A percentile compares a stretch with the other conserved stretches of the same genome.
These are phyloP conservation scores for Fusarium sp. DNA, from an alignment of 2,329 filamentous ascomycete genomes.

Conservation along the genomic window DNA sequence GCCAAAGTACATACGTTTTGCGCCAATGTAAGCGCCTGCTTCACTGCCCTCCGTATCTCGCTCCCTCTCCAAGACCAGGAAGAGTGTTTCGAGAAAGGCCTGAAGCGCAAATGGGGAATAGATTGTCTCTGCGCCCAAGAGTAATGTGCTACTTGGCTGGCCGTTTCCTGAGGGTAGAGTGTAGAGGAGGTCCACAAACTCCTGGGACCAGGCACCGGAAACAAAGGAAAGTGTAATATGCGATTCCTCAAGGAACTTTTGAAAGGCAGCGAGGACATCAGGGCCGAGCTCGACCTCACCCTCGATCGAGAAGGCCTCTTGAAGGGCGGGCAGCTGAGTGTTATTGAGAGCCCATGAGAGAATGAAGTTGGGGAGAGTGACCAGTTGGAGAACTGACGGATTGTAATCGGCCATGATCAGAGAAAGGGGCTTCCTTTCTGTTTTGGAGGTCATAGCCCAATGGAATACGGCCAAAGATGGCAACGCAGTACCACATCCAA, in stretches of 20 bases:
- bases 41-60: constrained; percentile 50
- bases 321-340: constrained; percentile 53
- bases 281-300: constrained; percentile 74
- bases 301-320: constrained; percentile 61
- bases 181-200: constrained; percentile 71
- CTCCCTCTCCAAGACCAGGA: constrained; percentile 66
- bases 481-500: constrained; percentile 83
- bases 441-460: constrained; percentile 55
- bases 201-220: constrained; percentile 79
- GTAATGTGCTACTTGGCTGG: constrained; percentile 55
- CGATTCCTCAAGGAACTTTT: constrained; percentile 59
- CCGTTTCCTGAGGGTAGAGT: constrained; percentile 27
- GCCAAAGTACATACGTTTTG: constrained; percentile 86
- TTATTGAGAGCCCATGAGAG: constrained; percentile 72
- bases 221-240: constrained; percentile 72
- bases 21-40: constrained; percentile 75
- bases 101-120: constrained; percentile 79
- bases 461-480: constrained; percentile 79
- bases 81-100: constrained; percentile 75
- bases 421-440: constrained; percentile 55
- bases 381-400: constrained; percentile 78
- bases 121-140: constrained; percentile 84
- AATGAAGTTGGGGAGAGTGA: constrained; percentile 82
- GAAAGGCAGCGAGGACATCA: constrained; percentile 69
- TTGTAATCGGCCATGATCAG: constrained; percentile 85